Conservation (phyloP, 2,329 filamentous ascomycete species). For the Colletotrichum horii region DNA sequence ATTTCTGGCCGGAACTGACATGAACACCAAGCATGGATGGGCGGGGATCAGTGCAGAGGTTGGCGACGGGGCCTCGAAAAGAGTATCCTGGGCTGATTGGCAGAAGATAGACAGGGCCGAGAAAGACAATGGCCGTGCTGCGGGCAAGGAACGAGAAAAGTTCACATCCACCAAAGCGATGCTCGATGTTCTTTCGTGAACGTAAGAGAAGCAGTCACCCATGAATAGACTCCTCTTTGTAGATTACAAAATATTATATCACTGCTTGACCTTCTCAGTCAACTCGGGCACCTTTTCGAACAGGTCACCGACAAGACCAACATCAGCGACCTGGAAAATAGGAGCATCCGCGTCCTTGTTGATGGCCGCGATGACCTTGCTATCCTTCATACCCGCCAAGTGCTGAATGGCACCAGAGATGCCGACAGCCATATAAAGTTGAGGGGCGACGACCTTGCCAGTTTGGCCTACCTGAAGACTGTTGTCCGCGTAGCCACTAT, state of each 20-base stretch:
- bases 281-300: conserved; percentile 96
- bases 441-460: conserved; percentile 96
- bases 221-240: not conserved
- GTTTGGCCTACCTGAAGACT: conserved; percentile 98
- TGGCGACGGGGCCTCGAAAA: conserved; percentile 57
- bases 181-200: conserved; percentile 50
- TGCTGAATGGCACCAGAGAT: conserved; percentile 98
- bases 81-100: conserved; percentile 86
- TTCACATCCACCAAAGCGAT: conserved; percentile 64
- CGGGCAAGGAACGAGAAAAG: conserved; percentile 81
- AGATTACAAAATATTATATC: not conserved
- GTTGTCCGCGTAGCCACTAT: conserved; percentile 98
- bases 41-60: conserved; percentile 72
- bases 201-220: conserved; percentile 33
- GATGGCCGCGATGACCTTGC: conserved; percentile 98
- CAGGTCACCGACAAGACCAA: conserved; percentile 92
- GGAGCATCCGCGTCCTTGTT: conserved; percentile 98
- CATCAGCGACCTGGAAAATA: conserved; percentile 97
- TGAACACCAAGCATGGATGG: conserved; percentile 64
- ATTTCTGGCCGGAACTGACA: conserved; percentile 39
- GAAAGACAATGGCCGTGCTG: conserved; percentile 64
- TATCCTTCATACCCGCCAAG: conserved; percentile 99
- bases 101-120: conserved; percentile 81
- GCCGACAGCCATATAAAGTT: conserved; percentile 93
- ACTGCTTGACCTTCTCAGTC: conserved; percentile 85